Percentiles rank a stretch among this genome's conserved stretches.
Evolutionary conservation across 164 flowering plant species (phyloP).

Genomic region (Malania oleifera): DNA sequence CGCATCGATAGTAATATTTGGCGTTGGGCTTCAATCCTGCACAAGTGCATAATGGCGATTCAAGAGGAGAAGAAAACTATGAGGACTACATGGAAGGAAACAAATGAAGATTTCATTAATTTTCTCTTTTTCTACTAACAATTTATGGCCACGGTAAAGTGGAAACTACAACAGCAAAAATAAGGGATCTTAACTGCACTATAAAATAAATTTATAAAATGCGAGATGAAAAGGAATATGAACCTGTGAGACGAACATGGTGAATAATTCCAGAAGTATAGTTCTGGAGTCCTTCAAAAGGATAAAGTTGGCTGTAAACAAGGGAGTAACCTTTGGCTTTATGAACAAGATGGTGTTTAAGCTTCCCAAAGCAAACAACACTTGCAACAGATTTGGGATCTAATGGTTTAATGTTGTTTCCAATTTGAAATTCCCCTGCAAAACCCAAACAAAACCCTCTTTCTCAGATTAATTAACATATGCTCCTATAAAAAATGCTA

Average conservation of each 20-base stretch:
- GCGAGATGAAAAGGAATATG: neutral
- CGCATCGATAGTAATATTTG: slow-evolving; percentile 71
- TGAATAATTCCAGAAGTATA: slow-evolving; percentile 95
- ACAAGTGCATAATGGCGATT: slow-evolving; percentile 3
- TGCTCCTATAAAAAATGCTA: too few relatives aligned
- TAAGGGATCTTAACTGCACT: too few relatives aligned
- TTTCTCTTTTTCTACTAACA: too few relatives aligned
- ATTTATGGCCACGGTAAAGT: too few relatives aligned
- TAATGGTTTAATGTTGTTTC: slow-evolving; percentile 55
- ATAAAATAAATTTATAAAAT: too few relatives aligned
- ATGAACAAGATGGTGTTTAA: slow-evolving; percentile 23
- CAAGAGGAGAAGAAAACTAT: too few relatives aligned
- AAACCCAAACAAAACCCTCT: too few relatives aligned
- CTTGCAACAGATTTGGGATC: slow-evolving; percentile 62
- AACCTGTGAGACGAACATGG: slow-evolving; percentile 89
- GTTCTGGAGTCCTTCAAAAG: slow-evolving; percentile 76
- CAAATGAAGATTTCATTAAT: too few relatives aligned
- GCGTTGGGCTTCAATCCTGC: slow-evolving; percentile 67
- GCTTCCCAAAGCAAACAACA: slow-evolving; percentile 56
- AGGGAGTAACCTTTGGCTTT: slow-evolving; percentile 60
- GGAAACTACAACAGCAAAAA: too few relatives aligned
- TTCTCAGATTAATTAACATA: too few relatives aligned
- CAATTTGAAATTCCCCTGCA: slow-evolving; percentile 90
- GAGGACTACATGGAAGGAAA: too few relatives aligned
- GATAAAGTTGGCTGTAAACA: slow-evolving; percentile 82